Evolutionary conservation across 78 protist species (phyloP).

Genomic region (Speleostelium caveatum): DNA sequence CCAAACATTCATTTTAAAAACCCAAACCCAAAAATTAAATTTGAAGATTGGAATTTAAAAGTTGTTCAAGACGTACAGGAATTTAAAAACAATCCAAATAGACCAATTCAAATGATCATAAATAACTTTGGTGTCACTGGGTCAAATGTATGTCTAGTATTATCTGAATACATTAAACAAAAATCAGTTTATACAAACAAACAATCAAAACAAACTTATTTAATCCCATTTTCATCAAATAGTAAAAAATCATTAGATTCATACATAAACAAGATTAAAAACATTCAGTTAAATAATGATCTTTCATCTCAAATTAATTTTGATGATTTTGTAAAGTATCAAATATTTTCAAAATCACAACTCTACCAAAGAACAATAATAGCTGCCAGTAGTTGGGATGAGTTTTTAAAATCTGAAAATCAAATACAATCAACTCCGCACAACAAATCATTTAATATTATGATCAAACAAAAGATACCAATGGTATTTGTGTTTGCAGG

Average conservation of each 20-base stretch:
- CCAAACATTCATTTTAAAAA: constrained; percentile 40
- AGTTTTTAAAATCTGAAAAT: not conserved
- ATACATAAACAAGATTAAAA: not conserved
- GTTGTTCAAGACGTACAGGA: constrained; percentile 2
- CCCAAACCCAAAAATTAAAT: constrained; percentile 38
- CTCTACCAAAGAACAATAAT: constrained; percentile 10
- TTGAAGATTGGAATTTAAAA: constrained; percentile 64
- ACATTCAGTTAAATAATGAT: not conserved
- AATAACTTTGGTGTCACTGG: constrained; percentile 88
- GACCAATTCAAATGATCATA: constrained; percentile 54
- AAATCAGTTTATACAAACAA: not conserved
- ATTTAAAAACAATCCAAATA: constrained; percentile 15
- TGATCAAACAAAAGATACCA: constrained; percentile 5
- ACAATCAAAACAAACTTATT: not conserved
- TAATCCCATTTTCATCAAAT: constrained; percentile 48
- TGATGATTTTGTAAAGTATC: constrained; percentile 22
- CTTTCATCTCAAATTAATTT: not conserved
- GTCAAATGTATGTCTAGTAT: constrained; percentile 80
- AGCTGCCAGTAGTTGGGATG: constrained; percentile 30
- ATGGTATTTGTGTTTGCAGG: constrained; percentile 72
- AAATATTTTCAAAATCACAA: not conserved
- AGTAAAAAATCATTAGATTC: constrained; percentile 22
- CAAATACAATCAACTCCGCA: not conserved
- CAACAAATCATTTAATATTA: no score
- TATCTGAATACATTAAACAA: not conserved